phyloP scores from a whole-genome alignment of 352 stramenopile species.

The Pythium chondricola region DNA sequence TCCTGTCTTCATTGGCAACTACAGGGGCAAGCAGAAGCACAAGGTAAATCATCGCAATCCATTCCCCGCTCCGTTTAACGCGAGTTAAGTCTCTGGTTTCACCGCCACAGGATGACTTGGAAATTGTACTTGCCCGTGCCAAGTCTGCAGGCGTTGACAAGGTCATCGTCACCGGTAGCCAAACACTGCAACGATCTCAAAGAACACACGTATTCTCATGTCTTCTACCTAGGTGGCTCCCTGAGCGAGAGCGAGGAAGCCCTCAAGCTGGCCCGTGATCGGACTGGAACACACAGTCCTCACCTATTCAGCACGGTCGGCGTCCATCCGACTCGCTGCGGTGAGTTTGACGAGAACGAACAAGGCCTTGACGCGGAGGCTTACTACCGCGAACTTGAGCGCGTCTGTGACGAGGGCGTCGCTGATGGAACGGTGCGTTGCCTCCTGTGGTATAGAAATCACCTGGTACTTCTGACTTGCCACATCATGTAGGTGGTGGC shows the following conservation, averaged over 20 bases:
- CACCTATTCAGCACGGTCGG: conserved; percentile 47
- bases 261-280: conserved; percentile 20
- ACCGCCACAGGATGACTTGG: conserved; percentile 68
- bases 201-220: not conserved
- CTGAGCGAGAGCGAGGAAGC: conserved; percentile 26
- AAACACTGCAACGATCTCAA: no score
- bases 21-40: conserved; percentile 79
- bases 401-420: conserved; percentile 50
- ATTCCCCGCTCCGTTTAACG: conserved; percentile 18
- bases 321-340: conserved; percentile 87
- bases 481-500: conserved; percentile 92
- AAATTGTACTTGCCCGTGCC: conserved; percentile 82
- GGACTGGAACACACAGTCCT: not conserved
- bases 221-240: conserved; percentile 14
- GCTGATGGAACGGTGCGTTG: conserved; percentile 29
- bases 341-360: conserved; percentile 74
- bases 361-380: conserved; percentile 40
- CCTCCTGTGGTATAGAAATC: no score
- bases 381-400: conserved; percentile 58
- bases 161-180: conserved; percentile 87
- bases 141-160: conserved; percentile 79
- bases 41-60: conserved; percentile 49
- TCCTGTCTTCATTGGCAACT: conserved; percentile 76
- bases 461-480: no score
- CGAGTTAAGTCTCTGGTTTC: not conserved